Evolutionary conservation across 2,329 filamentous ascomycete genomes (phyloP).

Genomic region (Colletotrichum eleusines): DNA sequence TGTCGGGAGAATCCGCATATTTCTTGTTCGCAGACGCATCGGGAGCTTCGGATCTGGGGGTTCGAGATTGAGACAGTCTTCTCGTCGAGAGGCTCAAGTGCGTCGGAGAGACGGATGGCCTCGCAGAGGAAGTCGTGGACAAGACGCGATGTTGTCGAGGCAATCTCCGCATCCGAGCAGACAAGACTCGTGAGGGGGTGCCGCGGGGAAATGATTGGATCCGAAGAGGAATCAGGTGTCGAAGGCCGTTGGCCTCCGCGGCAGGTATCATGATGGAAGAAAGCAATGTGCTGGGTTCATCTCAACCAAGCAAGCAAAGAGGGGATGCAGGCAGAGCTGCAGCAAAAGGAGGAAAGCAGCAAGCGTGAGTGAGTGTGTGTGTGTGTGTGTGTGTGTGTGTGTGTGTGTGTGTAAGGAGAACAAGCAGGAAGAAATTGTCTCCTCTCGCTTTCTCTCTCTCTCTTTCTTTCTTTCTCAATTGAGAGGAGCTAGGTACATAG

Average conservation of each 20-base stretch:
- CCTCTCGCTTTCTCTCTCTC: no score
- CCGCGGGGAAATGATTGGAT: conserved; percentile 44
- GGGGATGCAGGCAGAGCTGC: background rate
- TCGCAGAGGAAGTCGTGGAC: background rate
- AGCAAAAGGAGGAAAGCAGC: background rate
- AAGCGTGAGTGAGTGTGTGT: no score
- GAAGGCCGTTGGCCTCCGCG: conserved; percentile 45
- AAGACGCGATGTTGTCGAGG: conserved; percentile 2
- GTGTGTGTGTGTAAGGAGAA: background rate
- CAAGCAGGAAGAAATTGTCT: background rate
- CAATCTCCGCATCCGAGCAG: conserved; percentile 45
- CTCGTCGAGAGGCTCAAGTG: background rate
- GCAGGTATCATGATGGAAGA: conserved; percentile 36
- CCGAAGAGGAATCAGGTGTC: conserved; percentile 43
- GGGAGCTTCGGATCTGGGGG: background rate
- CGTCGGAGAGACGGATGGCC: background rate
- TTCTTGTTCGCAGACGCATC: background rate
- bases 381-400: no score
- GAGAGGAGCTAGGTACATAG: no score
- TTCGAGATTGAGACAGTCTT: background rate
- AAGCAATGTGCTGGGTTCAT: conserved; percentile 14
- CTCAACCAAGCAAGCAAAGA: background rate
- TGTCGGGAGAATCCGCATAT: background rate
- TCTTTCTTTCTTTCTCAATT: background rate
- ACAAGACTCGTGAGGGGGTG: conserved; percentile 46